Percentiles rank a stretch among this genome's conserved stretches.
phyloP scores from a whole-genome alignment of 2,329 filamentous ascomycete species.

The Cercospora brassicicola region DNA sequence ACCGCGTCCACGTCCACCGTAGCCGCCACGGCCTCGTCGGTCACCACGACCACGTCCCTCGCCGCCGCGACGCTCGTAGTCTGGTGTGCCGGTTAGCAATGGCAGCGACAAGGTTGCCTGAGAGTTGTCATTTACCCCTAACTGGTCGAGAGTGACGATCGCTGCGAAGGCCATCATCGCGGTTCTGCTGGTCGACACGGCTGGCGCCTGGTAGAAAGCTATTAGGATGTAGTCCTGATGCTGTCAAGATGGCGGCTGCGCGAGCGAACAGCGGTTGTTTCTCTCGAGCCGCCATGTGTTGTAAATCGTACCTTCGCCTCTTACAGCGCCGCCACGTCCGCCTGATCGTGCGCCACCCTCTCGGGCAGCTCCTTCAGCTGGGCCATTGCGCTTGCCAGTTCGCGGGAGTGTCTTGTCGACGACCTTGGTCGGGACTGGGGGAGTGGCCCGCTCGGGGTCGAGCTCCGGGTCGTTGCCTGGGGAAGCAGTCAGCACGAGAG shows the following conservation, averaged over 20 bases:
- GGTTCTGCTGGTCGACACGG: constrained; percentile 66
- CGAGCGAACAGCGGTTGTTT: not conserved
- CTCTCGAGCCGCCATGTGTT: not conserved
- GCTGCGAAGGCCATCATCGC: constrained; percentile 64
- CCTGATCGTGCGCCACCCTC: constrained; percentile 43
- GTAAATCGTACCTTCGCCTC: constrained; percentile 71
- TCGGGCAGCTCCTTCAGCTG: constrained; percentile 64
- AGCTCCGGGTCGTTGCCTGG: constrained; percentile 67
- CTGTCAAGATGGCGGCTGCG: not conserved
- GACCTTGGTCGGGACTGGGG: constrained; percentile 75
- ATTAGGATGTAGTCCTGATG: not conserved
- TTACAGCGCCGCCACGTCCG: constrained; percentile 57
- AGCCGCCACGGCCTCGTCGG: constrained; percentile 52
- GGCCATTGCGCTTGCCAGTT: constrained; percentile 82
- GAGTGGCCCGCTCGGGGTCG: constrained; percentile 71
- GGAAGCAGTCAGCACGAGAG: constrained; percentile 28
- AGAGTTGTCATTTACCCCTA: constrained; percentile 34
- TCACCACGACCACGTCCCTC: constrained; percentile 49
- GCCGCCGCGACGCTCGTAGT: constrained; percentile 46
- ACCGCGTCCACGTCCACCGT: constrained; percentile 52
- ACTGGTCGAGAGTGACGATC: constrained; percentile 47
- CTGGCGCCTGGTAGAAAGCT: constrained; percentile 67
- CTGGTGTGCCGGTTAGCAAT: not conserved
- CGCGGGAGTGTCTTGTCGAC: constrained; percentile 79
- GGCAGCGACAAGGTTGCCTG: not conserved